phyloP scores from a whole-genome alignment of 2,329 filamentous ascomycete genomes.

The Diplodia mutila region DNA sequence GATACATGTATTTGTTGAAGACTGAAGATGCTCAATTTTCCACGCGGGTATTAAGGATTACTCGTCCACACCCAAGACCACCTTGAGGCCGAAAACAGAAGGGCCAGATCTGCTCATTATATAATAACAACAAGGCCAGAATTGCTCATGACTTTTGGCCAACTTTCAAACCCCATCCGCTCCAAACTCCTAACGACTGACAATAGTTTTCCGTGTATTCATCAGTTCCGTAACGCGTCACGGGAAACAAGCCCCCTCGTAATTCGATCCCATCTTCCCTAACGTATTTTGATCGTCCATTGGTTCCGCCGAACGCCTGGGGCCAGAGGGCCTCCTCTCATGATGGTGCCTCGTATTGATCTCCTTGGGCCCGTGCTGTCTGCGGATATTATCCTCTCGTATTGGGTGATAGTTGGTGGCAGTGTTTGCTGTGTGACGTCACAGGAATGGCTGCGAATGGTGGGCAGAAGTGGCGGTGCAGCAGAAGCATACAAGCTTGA shows the following conservation, averaged over 20 bases:
- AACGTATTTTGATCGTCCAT: slow-evolving; percentile 7
- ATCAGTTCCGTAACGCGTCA: neutral
- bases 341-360: slow-evolving; percentile 15
- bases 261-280: neutral
- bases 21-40: neutral
- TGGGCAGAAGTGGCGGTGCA: slow-evolving; percentile 12
- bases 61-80: neutral
- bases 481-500: neutral
- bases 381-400: neutral
- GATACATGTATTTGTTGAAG: neutral
- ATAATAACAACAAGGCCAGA: neutral
- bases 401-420: neutral
- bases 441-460: slow-evolving; percentile 3
- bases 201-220: neutral
- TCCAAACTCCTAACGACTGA: neutral
- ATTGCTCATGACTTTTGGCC: slow-evolving; percentile 2
- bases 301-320: slow-evolving; percentile 15
- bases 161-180: neutral
- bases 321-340: neutral
- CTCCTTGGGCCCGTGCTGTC: neutral
- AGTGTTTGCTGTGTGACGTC: neutral
- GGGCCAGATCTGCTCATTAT: neutral
- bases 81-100: neutral
- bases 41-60: neutral
- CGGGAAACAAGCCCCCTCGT: neutral